Evolutionary conservation across 139 green algal genomes (phyloP).

Genomic region (Chlamydomonas incerta): DNA sequence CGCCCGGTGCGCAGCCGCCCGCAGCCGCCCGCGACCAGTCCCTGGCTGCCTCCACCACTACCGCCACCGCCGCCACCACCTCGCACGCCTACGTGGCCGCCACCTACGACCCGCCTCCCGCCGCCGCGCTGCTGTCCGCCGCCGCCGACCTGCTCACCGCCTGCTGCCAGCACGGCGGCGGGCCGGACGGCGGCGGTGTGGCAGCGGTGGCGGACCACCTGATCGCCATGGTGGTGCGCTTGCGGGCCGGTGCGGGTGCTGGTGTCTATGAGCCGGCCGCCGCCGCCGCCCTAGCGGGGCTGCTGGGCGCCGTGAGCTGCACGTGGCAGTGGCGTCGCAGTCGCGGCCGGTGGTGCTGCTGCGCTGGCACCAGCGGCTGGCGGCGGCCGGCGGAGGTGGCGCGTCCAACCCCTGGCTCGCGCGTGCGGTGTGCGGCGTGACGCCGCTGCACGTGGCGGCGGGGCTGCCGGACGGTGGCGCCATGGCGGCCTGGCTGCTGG

Average conservation of each 20-base stretch:
- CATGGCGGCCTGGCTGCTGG: slow-evolving; percentile 7
- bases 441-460: slow-evolving; percentile 31
- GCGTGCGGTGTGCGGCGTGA: slow-evolving; percentile 5
- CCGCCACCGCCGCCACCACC: too few species aligned
- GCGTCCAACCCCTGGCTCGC: neutral
- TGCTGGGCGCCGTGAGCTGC: too few species aligned
- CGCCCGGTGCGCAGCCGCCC: too few species aligned
- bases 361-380: neutral
- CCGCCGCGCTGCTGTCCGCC: neutral
- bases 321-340: slow-evolving; percentile 2
- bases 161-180: neutral
- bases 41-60: too few species aligned
- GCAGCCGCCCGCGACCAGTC: too few species aligned
- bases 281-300: too few species aligned
- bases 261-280: neutral
- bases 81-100: neutral
- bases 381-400: too few species aligned
- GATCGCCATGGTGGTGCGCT: neutral
- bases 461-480: slow-evolving; percentile 19
- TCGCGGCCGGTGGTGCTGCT: neutral
- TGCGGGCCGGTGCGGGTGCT: neutral
- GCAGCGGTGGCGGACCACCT: neutral
- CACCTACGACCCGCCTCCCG: neutral
- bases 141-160: slow-evolving; percentile 2
- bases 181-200: neutral